phyloP scores from a whole-genome alignment of 2,329 filamentous ascomycete genomes.

The Colletotrichum paranaense region DNA sequence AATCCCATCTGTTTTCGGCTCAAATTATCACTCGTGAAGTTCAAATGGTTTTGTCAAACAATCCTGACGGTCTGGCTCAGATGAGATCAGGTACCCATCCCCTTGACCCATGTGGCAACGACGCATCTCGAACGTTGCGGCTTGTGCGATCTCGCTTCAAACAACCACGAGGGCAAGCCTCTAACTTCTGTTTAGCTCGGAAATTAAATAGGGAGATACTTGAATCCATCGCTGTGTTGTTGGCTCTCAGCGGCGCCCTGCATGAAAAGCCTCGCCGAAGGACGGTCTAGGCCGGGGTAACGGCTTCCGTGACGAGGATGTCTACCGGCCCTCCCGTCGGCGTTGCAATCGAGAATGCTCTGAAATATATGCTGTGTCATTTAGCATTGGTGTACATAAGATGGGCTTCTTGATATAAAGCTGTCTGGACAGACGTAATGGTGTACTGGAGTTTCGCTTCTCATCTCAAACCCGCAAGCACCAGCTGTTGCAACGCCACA shows the following conservation, averaged over 20 bases:
- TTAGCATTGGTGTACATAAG: slow-evolving; percentile 38
- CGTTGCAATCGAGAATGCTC: not conserved
- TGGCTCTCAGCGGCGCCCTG: slow-evolving; percentile 18
- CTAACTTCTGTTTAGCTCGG: not conserved
- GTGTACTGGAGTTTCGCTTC: not conserved
- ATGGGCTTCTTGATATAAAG: slow-evolving; percentile 27
- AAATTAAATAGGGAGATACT: not conserved
- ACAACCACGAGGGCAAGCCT: not conserved
- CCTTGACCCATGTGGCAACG: not conserved
- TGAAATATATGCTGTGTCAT: not conserved
- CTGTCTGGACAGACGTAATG: slow-evolving; percentile 7
- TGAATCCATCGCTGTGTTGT: slow-evolving; percentile 7
- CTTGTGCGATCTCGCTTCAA: not conserved
- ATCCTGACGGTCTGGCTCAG: not conserved
- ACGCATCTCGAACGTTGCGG: not conserved
- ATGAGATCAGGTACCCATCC: not conserved
- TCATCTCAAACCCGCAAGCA: not conserved
- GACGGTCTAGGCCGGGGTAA: slow-evolving; percentile 8
- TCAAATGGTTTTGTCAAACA: slow-evolving; percentile 3
- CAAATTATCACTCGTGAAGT: not conserved
- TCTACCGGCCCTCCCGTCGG: slow-evolving; percentile 10
- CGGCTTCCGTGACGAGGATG: not conserved
- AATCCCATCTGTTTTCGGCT: not conserved
- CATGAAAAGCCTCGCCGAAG: slow-evolving; percentile 9
- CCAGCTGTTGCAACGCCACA: slow-evolving; percentile 26